Percentiles rank a stretch among this genome's conserved stretches.
Conservation (phyloP, 345 rosid species). For the Brassica napus region DNA sequence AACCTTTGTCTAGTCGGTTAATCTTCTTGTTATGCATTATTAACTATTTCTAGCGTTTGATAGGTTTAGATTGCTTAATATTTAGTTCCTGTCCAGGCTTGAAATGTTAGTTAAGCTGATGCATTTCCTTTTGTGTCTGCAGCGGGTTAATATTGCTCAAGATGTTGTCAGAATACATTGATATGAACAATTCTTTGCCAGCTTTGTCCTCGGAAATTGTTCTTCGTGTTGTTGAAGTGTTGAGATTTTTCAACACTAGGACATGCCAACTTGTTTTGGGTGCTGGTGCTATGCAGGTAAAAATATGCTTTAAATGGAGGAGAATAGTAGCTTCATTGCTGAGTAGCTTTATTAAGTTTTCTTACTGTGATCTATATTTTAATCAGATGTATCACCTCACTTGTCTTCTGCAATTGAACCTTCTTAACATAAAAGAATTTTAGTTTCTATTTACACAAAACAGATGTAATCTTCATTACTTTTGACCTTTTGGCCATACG, state of each 20-base stretch:
- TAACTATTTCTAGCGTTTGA: too few relatives aligned
- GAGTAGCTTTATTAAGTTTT: conserved; percentile 15
- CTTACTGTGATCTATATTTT: too few relatives aligned
- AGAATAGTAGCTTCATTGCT: background rate
- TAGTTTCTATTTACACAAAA: too few relatives aligned
- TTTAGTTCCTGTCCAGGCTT: conserved; percentile 14
- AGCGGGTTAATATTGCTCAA: conserved; percentile 97
- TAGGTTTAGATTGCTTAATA: conserved; percentile 17
- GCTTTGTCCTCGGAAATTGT: conserved; percentile 85
- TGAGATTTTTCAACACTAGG: conserved; percentile 92
- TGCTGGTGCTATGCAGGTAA: conserved; percentile 99
- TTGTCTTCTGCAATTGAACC: too few relatives aligned
- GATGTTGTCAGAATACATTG: conserved; percentile 96
- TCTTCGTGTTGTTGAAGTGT: conserved; percentile 88
- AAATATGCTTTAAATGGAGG: conserved; percentile 4
- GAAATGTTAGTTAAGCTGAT: conserved; percentile 23
- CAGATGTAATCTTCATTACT: too few relatives aligned
- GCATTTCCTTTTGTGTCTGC: conserved; percentile 32
- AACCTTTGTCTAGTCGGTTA: too few relatives aligned
- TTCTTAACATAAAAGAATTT: too few relatives aligned
- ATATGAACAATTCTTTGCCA: conserved; percentile 81
- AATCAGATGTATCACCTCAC: too few relatives aligned
- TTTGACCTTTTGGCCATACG: too few relatives aligned
- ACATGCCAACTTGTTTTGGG: conserved; percentile 98
- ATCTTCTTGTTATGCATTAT: too few relatives aligned